Conservation (phyloP, 305 asterid species). For the Rubia tinctorum region DNA sequence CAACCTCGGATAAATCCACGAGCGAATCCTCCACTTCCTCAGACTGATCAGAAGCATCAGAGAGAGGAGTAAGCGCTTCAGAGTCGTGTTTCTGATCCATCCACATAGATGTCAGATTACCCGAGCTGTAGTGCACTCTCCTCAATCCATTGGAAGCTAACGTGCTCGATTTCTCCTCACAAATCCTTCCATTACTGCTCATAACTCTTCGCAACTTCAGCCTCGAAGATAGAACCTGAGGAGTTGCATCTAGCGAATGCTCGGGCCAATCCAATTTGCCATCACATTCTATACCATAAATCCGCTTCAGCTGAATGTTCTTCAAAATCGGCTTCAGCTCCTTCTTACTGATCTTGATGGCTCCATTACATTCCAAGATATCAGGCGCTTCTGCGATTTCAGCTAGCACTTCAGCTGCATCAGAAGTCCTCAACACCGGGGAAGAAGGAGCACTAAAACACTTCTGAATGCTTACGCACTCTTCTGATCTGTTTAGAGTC, state of each 20-base stretch:
- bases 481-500: slow-evolving; percentile 51
- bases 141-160: slow-evolving; percentile 36
- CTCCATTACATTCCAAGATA: slow-evolving; percentile 25
- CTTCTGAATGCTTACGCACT: slow-evolving; percentile 47
- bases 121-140: slow-evolving; percentile 61
- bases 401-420: slow-evolving; percentile 70
- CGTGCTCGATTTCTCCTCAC: slow-evolving; percentile 11
- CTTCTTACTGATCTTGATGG: slow-evolving; percentile 15
- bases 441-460: slow-evolving; percentile 95
- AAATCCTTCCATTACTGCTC: slow-evolving; percentile 55
- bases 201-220: slow-evolving; percentile 53
- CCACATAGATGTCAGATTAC: slow-evolving; percentile 46
- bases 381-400: slow-evolving; percentile 44
- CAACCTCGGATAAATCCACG: slow-evolving; percentile 30
- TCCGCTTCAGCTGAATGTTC: slow-evolving; percentile 32
- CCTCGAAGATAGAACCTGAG: slow-evolving; percentile 51
- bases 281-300: slow-evolving; percentile 28
- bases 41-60: slow-evolving; percentile 41
- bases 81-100: slow-evolving; percentile 40
- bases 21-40: slow-evolving; percentile 61
- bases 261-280: slow-evolving; percentile 82
- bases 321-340: slow-evolving; percentile 25
- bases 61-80: slow-evolving; percentile 39
- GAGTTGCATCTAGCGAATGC: slow-evolving; percentile 57
- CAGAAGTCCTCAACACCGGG: slow-evolving; percentile 70